These are phyloP conservation scores for Nakazawaea sp. DNA, from an alignment of 805 yeast genomes.

Conservation along the genomic window DNA sequence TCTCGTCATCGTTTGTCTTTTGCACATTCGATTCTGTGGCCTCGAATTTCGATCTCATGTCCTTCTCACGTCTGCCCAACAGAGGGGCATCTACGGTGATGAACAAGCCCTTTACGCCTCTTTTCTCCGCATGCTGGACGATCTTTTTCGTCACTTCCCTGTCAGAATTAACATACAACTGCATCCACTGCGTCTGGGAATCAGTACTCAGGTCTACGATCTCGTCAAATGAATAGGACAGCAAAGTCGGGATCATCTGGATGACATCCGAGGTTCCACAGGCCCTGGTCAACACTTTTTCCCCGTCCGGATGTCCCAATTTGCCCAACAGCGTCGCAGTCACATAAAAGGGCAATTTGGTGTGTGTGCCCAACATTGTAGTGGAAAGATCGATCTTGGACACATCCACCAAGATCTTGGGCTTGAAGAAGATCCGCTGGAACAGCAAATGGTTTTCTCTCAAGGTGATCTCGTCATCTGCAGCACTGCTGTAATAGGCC, in stretches of 20 bases:
- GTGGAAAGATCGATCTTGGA: conserved; percentile 63
- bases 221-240: conserved; percentile 85
- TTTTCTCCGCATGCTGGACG: conserved; percentile 62
- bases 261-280: conserved; percentile 64
- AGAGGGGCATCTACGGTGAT: conserved; percentile 93
- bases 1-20: conserved; percentile 32
- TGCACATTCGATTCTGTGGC: conserved; percentile 23
- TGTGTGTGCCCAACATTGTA: conserved; percentile 64
- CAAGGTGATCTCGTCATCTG: conserved; percentile 87
- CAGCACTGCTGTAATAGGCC: conserved; percentile 89
- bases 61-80: conserved; percentile 87
- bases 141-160: conserved; percentile 53
- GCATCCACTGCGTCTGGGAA: conserved; percentile 81
- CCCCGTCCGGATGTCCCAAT: conserved; percentile 92
- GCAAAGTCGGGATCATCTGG: conserved; percentile 91
- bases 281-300: conserved; percentile 77
- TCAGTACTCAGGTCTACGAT: conserved; percentile 63
- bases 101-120: conserved; percentile 77
- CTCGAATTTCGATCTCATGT: conserved; percentile 62
- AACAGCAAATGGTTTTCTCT: conserved; percentile 89
- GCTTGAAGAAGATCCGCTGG: conserved; percentile 84
- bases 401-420: conserved; percentile 78
- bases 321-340: conserved; percentile 91
- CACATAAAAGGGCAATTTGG: conserved; percentile 76
- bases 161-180: conserved; percentile 77